phyloP scores from a whole-genome alignment of 2,329 filamentous ascomycete genomes.

The Claviceps sp. region DNA sequence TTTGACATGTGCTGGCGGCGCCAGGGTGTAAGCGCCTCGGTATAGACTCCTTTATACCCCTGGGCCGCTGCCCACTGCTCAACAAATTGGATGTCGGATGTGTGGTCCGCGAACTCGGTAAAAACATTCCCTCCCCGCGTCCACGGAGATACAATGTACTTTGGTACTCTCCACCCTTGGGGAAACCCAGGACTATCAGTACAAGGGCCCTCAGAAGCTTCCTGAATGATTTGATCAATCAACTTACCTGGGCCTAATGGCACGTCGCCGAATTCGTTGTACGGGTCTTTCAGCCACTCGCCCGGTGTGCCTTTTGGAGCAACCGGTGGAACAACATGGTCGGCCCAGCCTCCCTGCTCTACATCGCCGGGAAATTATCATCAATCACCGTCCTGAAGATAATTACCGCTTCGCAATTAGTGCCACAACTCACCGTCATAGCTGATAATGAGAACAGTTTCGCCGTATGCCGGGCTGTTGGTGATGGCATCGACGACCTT shows the following conservation, averaged over 20 bases:
- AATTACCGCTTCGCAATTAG: background rate
- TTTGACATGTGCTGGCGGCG: constrained; percentile 16
- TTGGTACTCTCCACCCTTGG: constrained; percentile 30
- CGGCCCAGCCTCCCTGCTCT: constrained; percentile 41
- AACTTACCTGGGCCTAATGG: constrained; percentile 16
- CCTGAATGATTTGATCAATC: too few species aligned
- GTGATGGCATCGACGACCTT: constrained; percentile 36
- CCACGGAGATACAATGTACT: constrained; percentile 41
- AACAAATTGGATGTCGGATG: constrained; percentile 38
- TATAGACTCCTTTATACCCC: constrained; percentile 20
- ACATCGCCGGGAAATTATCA: background rate
- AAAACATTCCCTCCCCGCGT: constrained; percentile 39
- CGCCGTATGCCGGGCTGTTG: constrained; percentile 32
- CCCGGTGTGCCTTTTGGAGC: constrained; percentile 32
- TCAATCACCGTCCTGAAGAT: background rate
- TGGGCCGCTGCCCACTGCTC: constrained; percentile 27
- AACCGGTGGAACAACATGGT: constrained; percentile 36
- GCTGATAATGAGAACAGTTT: constrained; percentile 36
- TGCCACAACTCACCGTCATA: constrained; percentile 27
- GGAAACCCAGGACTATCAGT: background rate
- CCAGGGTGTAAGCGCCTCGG: constrained; percentile 13
- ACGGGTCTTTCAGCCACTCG: constrained; percentile 34
- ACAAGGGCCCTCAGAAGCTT: background rate
- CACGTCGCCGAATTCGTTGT: constrained; percentile 12
- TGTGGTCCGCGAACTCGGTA: constrained; percentile 39